Evolutionary conservation across 192 early-diverging fungal genomes (phyloP).

Genomic region (Geranomyces variabilis): DNA sequence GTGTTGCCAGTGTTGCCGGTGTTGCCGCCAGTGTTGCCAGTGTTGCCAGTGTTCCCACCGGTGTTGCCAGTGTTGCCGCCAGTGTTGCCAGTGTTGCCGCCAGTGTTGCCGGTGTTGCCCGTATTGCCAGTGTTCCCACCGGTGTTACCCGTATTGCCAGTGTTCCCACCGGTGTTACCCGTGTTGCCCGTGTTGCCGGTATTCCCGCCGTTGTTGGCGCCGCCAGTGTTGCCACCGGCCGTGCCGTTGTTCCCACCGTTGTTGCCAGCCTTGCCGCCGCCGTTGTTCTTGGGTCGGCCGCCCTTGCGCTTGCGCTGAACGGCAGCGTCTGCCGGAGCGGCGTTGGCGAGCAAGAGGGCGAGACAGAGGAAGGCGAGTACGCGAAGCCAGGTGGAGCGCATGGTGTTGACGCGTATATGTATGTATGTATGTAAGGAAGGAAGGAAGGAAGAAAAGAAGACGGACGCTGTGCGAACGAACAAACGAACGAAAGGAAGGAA

Average conservation of each 20-base stretch:
- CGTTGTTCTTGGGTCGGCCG: constrained; percentile 7
- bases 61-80: constrained; percentile 32
- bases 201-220: constrained; percentile 28
- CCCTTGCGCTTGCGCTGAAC: not conserved
- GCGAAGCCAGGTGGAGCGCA: not conserved
- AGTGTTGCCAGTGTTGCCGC: constrained; percentile 36
- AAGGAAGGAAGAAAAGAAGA: too few species aligned
- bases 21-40: constrained; percentile 30
- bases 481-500: too few species aligned
- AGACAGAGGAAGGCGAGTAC: not conserved
- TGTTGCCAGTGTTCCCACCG: constrained; percentile 42
- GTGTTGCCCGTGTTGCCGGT: not conserved
- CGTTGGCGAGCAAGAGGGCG: not conserved
- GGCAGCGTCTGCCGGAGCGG: not conserved
- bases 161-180: not conserved
- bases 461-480: too few species aligned
- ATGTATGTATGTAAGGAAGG: too few species aligned
- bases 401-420: too few species aligned
- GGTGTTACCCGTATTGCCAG: not conserved
- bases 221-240: constrained; percentile 41
- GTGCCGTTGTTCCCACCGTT: not conserved
- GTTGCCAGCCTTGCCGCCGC: constrained; percentile 25
- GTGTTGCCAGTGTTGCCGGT: not conserved
- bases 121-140: not conserved
- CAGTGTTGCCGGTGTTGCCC: constrained; percentile 33